These are phyloP conservation scores for Coemansia sp. DNA, from an alignment of 192 early-diverging fungal genomes.

Conservation along the genomic window DNA sequence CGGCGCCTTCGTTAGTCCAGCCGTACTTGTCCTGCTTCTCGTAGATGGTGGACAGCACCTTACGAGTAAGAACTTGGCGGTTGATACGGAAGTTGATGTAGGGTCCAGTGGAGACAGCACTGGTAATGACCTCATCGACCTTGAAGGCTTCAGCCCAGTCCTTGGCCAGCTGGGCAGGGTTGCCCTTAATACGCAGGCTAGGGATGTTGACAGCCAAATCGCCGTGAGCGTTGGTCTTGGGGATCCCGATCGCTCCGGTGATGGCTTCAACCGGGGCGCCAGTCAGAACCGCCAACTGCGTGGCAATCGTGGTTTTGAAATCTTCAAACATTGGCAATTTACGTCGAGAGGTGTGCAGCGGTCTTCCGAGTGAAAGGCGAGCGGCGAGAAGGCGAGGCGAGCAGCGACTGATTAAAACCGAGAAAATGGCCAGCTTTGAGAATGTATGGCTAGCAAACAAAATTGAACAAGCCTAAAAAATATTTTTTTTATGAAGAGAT, in stretches of 20 bases:
- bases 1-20: constrained; percentile 62
- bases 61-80: constrained; percentile 57
- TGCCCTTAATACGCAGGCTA: constrained; percentile 69
- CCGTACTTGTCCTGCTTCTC: constrained; percentile 63
- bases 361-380: neutral
- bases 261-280: constrained; percentile 57
- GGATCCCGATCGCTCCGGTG: constrained; percentile 62
- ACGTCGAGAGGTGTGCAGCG: constrained; percentile 3
- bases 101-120: constrained; percentile 62
- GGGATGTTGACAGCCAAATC: constrained; percentile 74
- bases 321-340: constrained; percentile 57
- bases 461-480: constrained; percentile 5
- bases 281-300: constrained; percentile 61
- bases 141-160: constrained; percentile 68
- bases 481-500: neutral
- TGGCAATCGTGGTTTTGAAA: constrained; percentile 68
- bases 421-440: constrained; percentile 14
- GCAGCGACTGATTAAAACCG: constrained; percentile 2
- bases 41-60: constrained; percentile 62
- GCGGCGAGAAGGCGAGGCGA: constrained; percentile 2
- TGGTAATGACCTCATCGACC: constrained; percentile 60
- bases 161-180: constrained; percentile 67
- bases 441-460: neutral
- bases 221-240: constrained; percentile 64
- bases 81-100: constrained; percentile 80